Conservation (phyloP, 1,284 basidiomycete species). For the Apiotrichum montevideense region DNA sequence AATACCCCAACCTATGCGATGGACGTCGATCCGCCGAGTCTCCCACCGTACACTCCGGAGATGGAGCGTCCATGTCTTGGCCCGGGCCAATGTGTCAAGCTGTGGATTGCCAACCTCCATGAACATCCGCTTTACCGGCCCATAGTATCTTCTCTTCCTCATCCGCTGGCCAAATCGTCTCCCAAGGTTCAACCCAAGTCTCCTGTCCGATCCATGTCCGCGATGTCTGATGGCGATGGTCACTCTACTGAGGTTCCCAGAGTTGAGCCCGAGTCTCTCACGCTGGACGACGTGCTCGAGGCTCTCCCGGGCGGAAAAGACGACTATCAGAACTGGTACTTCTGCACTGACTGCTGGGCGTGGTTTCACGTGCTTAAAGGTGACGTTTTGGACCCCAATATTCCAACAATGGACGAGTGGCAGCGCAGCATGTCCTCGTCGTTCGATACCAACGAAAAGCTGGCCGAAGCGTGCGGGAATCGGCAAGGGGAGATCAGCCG, state of each 20-base stretch:
- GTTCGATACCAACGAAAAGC: not conserved
- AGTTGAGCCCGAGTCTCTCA: conserved; percentile 1
- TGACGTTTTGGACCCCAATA: conserved; percentile 1
- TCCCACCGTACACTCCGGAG: not conserved
- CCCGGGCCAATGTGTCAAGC: conserved; percentile 26
- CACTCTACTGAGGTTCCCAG: conserved; percentile 24
- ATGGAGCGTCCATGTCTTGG: conserved; percentile 30
- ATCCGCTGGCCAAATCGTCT: not conserved
- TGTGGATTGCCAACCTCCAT: conserved; percentile 27
- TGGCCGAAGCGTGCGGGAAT: not conserved
- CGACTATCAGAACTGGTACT: conserved; percentile 33
- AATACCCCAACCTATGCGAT: conserved; percentile 1
- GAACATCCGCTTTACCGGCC: conserved; percentile 32
- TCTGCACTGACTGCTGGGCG: conserved; percentile 36
- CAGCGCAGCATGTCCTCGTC: not conserved
- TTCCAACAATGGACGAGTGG: conserved; percentile 25
- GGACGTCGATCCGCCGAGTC: conserved; percentile 28
- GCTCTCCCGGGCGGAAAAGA: conserved; percentile 31
- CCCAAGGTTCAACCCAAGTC: not conserved
- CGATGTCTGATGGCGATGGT: not conserved
- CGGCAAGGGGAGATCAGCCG: conserved; percentile 9
- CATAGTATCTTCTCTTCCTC: conserved; percentile 24
- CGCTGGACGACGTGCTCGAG: conserved; percentile 25
- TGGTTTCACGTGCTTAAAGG: conserved; percentile 31
- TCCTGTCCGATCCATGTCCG: not conserved